These are phyloP conservation scores for Spergularia bocconei DNA, from an alignment of 148 eudicot species.

Conservation along the genomic window DNA sequence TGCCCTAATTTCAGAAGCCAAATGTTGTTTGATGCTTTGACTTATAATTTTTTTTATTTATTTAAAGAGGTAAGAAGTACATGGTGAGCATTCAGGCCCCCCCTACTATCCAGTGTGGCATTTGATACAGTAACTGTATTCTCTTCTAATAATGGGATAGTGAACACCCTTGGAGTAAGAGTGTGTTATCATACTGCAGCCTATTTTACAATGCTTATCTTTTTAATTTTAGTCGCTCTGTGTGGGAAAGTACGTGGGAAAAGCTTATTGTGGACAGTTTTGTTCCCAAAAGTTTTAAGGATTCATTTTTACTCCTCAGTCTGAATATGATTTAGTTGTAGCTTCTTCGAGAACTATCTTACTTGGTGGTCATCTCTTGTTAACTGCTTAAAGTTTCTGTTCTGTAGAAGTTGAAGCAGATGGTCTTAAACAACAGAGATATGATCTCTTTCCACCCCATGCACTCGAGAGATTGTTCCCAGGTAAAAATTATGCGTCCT, in stretches of 20 bases:
- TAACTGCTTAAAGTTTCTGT: conserved; percentile 23
- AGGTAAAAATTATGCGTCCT: conserved; percentile 40
- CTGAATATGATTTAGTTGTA: neutral
- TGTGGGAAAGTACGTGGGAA: no score
- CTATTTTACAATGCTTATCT: no score
- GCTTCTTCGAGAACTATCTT: neutral
- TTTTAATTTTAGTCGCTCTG: neutral
- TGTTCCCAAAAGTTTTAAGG: no score
- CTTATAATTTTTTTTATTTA: neutral
- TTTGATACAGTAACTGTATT: no score
- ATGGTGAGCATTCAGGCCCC: no score
- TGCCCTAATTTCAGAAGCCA: neutral
- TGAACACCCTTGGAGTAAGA: no score
- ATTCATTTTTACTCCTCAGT: no score
- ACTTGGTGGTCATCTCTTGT: conserved; percentile 10
- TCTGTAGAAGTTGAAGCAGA: conserved; percentile 72
- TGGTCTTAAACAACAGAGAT: conserved; percentile 58
- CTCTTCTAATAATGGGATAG: no score
- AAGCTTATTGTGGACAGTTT: no score
- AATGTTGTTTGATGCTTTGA: neutral
- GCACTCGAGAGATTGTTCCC: conserved; percentile 83
- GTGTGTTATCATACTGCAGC: no score
- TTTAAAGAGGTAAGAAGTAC: no score
- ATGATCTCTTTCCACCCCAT: conserved; percentile 72
- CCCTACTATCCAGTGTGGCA: no score